Percentiles rank a stretch among this genome's conserved stretches.
phyloP scores from a whole-genome alignment of 2,329 filamentous ascomycete genomes.

The Triangularia setosa region DNA sequence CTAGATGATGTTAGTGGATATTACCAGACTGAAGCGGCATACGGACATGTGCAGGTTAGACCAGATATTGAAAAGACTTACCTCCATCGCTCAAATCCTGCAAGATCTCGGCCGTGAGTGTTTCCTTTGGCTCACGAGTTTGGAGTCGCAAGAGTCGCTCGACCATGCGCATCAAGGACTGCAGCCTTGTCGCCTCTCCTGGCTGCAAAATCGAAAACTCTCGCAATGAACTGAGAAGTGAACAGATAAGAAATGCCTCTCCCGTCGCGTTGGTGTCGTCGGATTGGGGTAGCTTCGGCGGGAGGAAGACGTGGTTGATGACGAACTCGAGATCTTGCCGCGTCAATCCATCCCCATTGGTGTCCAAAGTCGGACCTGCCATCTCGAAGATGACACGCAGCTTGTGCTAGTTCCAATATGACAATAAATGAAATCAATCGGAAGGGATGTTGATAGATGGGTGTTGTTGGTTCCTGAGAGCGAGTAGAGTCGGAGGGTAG shows the following conservation, averaged over 20 bases:
- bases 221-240: neutral
- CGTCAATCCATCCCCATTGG: neutral
- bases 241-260: slow-evolving; percentile 9
- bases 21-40: neutral
- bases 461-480: neutral
- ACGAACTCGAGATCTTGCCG: slow-evolving; percentile 12
- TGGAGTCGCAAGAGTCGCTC: slow-evolving; percentile 9
- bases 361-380: neutral
- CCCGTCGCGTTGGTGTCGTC: slow-evolving; percentile 11
- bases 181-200: neutral
- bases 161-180: slow-evolving; percentile 15
- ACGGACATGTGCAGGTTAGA: neutral
- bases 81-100: slow-evolving; percentile 16
- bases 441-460: neutral
- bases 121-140: neutral
- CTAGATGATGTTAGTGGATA: slow-evolving; percentile 2
- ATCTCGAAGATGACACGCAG: neutral
- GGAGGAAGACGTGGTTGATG: slow-evolving; percentile 33
- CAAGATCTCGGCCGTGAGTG: slow-evolving; percentile 5
- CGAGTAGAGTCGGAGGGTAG: neutral
- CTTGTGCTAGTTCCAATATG: neutral
- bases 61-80: neutral
- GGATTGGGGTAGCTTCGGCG: slow-evolving; percentile 28
- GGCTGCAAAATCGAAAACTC: neutral
- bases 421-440: neutral